phyloP scores from a whole-genome alignment of 805 yeast species.

The Debaryomyces prosopidis region DNA sequence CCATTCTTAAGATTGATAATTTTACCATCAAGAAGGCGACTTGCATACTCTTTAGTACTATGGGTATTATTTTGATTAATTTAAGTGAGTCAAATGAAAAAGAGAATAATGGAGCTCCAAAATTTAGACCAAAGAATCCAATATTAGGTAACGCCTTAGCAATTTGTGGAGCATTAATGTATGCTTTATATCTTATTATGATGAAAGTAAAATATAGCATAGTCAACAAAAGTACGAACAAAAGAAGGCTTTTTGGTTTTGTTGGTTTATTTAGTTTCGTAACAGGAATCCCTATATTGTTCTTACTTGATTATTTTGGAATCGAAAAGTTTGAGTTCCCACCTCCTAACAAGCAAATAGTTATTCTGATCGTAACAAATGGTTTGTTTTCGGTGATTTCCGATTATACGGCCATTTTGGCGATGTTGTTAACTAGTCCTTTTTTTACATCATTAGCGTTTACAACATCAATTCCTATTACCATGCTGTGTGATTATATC shows the following conservation, averaged over 20 bases:
- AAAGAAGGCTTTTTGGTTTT: slow-evolving; percentile 46
- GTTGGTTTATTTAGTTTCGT: slow-evolving; percentile 46
- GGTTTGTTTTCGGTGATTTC: slow-evolving; percentile 49
- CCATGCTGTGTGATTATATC: slow-evolving; percentile 49
- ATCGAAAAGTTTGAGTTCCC: slow-evolving; percentile 46
- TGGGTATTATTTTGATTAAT: slow-evolving; percentile 49
- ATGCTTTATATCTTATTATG: slow-evolving; percentile 45
- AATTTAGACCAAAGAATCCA: slow-evolving; percentile 36
- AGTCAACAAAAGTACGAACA: slow-evolving; percentile 44
- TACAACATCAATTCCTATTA: slow-evolving; percentile 53
- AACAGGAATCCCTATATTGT: slow-evolving; percentile 40
- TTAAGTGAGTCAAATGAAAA: slow-evolving; percentile 29
- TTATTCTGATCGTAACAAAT: slow-evolving; percentile 36
- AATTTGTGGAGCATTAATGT: slow-evolving; percentile 45
- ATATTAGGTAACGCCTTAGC: slow-evolving; percentile 48
- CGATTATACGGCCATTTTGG: slow-evolving; percentile 51
- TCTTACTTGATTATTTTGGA: slow-evolving; percentile 33
- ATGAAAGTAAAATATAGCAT: slow-evolving; percentile 47
- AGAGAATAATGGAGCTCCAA: slow-evolving; percentile 9
- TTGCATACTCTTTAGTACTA: slow-evolving; percentile 45
- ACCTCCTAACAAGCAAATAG: slow-evolving; percentile 32
- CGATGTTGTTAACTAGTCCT: slow-evolving; percentile 55
- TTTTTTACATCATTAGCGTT: slow-evolving; percentile 51
- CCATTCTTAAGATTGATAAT: slow-evolving; percentile 38
- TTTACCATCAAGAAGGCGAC: slow-evolving; percentile 41